Evolutionary conservation across 140 eudicot species (phyloP).

Genomic region (Senecio squalidus): DNA sequence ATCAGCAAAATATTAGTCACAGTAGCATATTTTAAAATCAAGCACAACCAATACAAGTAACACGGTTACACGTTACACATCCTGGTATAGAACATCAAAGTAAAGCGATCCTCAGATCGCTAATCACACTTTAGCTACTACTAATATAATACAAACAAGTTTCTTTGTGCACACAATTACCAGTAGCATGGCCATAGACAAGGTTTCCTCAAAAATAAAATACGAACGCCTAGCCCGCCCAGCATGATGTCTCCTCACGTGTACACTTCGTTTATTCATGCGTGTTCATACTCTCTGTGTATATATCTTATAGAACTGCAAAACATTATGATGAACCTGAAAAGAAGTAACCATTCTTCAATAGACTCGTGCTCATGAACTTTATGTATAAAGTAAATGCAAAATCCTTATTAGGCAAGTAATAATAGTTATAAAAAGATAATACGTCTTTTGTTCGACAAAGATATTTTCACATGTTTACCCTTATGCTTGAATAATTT

Average conservation of each 20-base stretch:
- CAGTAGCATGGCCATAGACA: constrained; percentile 3
- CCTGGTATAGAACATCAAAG: background rate
- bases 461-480: background rate
- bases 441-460: background rate
- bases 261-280: background rate
- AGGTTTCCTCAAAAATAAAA: background rate
- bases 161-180: background rate
- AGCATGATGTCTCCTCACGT: background rate
- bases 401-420: background rate
- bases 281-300: constrained; percentile 4
- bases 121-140: background rate
- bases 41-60: background rate
- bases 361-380: constrained; percentile 4
- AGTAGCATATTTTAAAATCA: background rate
- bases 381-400: background rate
- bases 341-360: constrained; percentile 1
- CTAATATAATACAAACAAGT: constrained; percentile 6
- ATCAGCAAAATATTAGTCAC: background rate
- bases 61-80: background rate
- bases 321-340: constrained; percentile 11
- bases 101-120: background rate
- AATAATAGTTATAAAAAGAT: background rate
- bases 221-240: background rate
- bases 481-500: background rate
- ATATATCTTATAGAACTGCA: background rate